Conservation (phyloP, 371 early-diverging fungal genomes). For the Gilbertella persicaria region DNA sequence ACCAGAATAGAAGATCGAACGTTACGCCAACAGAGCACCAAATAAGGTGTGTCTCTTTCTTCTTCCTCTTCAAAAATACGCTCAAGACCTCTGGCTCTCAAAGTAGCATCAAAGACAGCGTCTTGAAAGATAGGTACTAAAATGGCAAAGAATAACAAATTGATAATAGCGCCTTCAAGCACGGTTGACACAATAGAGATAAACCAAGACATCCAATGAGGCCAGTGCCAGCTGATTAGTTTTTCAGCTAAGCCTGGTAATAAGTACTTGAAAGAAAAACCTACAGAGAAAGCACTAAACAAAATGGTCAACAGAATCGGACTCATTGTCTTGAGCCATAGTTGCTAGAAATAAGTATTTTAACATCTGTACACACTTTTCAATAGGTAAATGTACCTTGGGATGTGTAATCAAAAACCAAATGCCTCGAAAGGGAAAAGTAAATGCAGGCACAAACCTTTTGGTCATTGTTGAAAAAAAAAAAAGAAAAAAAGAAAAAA, state of each 20-base stretch:
- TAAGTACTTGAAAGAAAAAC: constrained; percentile 21
- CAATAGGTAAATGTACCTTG: constrained; percentile 26
- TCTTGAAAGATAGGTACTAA: constrained; percentile 54
- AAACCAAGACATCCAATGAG: constrained; percentile 51
- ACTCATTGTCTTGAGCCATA: constrained; percentile 32
- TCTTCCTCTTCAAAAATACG: constrained; percentile 39
- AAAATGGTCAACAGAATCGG: constrained; percentile 31
- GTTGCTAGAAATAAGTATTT: constrained; percentile 11
- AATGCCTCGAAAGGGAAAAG: constrained; percentile 43
- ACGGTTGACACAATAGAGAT: constrained; percentile 42
- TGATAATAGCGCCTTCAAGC: constrained; percentile 45
- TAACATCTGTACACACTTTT: neutral
- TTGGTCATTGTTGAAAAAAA: neutral
- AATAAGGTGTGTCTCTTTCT: constrained; percentile 15
- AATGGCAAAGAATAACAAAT: constrained; percentile 49
- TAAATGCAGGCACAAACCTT: constrained; percentile 26
- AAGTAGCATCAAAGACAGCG: constrained; percentile 48
- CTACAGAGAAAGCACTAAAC: constrained; percentile 28
- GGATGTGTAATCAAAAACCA: constrained; percentile 48
- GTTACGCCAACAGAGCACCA: constrained; percentile 32
- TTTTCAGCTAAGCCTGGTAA: constrained; percentile 39
- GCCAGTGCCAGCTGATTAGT: constrained; percentile 46
- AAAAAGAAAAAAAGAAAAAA: constrained; percentile 1
- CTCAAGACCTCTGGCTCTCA: constrained; percentile 37
- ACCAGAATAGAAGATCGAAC: constrained; percentile 29